Conservation (phyloP, 345 rosid species). For the Erucastrum elatum region DNA sequence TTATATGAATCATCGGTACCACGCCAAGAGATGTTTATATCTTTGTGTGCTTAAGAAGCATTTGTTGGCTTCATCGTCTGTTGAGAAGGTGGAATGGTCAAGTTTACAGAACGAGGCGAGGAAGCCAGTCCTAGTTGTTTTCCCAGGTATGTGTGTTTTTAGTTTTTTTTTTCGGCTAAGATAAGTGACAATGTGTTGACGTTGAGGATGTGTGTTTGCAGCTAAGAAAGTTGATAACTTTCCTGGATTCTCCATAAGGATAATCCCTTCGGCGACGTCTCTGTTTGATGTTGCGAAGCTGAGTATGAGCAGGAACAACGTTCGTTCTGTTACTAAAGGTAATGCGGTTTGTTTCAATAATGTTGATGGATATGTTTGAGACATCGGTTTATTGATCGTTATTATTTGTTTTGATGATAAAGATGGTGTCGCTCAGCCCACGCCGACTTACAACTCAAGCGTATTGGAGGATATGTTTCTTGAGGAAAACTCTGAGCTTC, state of each 20-base stretch:
- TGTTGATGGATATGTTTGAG: neutral
- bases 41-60: constrained; percentile 72
- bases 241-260: constrained; percentile 60
- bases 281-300: constrained; percentile 65
- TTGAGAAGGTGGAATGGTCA: constrained; percentile 81
- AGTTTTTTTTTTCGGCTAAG: neutral
- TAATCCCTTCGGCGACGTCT: constrained; percentile 73
- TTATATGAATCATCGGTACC: constrained; percentile 82
- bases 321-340: constrained; percentile 71
- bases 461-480: constrained; percentile 82
- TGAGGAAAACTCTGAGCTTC: constrained; percentile 61
- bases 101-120: constrained; percentile 79
- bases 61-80: constrained; percentile 47
- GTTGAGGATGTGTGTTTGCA: constrained; percentile 35
- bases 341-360: constrained; percentile 4
- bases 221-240: constrained; percentile 52
- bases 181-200: neutral
- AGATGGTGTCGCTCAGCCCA: constrained; percentile 54
- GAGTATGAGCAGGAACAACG: constrained; percentile 65
- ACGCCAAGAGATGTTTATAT: constrained; percentile 82
- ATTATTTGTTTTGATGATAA: constrained; percentile 27
- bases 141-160: constrained; percentile 76
- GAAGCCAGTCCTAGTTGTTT: constrained; percentile 72
- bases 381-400: neutral
- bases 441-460: constrained; percentile 79